Base-by-base conservation (phyloP, 192 early-diverging fungal genomes). In the Phycomyces blakesleeanus region DNA sequence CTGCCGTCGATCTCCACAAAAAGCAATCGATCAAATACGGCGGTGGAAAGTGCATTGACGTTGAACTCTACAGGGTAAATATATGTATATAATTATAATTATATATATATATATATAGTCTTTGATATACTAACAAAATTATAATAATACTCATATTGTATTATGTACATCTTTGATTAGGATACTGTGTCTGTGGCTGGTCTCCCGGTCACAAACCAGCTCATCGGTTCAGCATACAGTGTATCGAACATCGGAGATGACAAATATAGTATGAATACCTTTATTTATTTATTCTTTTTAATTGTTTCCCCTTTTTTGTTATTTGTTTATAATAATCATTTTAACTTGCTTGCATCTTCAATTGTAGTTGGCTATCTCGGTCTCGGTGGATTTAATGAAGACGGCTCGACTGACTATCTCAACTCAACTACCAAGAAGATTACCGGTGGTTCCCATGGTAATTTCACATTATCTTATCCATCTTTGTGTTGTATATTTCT, bases 101-200 rank as follows among this genome's bases (percentile, higher is more conserved):
- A n/a, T n/a, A n/a, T n/a, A n/a, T n/a, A n/a, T n/a, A n/a, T n/a
- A n/a, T n/a, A n/a, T n/a, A n/a, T n/a, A n/a, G n/a, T n/a, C n/a
- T n/a, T n/a, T n/a, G n/a, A n/a, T n/a, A n/a, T n/a, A n/a, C n/a
- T n/a, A n/a, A n/a, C n/a, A n/a, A n/a, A n/a, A n/a, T n/a, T n/a
- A n/a, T n/a, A n/a, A n/a, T n/a, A n/a, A n/a, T n/a, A n/a, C n/a
- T n/a, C n/a, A n/a, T n/a, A n/a, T n/a, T n/a, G n/a, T n/a, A 34
- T 34, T 5, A 57, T 54, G 27, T 11, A 27, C 52, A 55, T 27
- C 16, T 57, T 27, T 56, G 51, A 55, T 37, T 64, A 58, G 55
- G 68, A 69, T 53, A 69, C 68, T 27, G 55, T 69, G 24, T 62
- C 55, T 34, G 61, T 69, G 2, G 68, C 60, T 39, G 68, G 61